Evolutionary conservation across 805 yeast species (phyloP), one percentile per base, ranked within the genome.

Genomic region (Candida saitoana): DNA sequence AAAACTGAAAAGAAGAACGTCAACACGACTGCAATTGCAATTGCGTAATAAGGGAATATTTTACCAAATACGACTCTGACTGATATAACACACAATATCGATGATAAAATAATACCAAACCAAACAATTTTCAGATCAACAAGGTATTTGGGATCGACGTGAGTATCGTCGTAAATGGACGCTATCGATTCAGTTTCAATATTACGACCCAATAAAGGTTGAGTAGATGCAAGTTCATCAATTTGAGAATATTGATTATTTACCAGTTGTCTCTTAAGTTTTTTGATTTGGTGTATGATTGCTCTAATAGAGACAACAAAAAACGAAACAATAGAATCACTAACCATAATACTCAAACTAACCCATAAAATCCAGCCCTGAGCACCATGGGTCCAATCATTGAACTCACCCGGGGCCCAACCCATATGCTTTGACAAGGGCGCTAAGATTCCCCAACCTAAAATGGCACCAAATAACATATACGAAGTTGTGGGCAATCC

Each of bases 341-440:
- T 82, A 15, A 91, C 87, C 99, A 91, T 91, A 38, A 90, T 88
- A 18, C 96, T 82, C 50, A 91, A 73, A 58, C 95, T 82, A 41
- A 89, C 71, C 99, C 99, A 91, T 59, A 91, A 70, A 42, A 93
- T 87, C 99, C 99, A 91, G 5, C 98, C 99, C 57, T 91, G 96
- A 1, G 90, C 86, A 3, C 98, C 98, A 18, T 77, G 74, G 52
- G 86, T 82, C 97, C 97, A 93, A 63, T 89, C 96, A 56, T 85
- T 93, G 2, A 87, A 79, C 2, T 81, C 82, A 0, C 96, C 96
- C 0, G 89, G 82, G 0, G 96, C 95, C 97, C 98, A 93, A 3
- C 81, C 84, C 46, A 66, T 59, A 41, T 67, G 49, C 44, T 82
- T 74, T 1, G 95, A 80, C 44, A 87, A 44, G 3, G 97, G 97